Evolutionary conservation across 495 filamentous ascomycete genomes (phyloP).

Genomic region (Barbatosphaeria neglecta): DNA sequence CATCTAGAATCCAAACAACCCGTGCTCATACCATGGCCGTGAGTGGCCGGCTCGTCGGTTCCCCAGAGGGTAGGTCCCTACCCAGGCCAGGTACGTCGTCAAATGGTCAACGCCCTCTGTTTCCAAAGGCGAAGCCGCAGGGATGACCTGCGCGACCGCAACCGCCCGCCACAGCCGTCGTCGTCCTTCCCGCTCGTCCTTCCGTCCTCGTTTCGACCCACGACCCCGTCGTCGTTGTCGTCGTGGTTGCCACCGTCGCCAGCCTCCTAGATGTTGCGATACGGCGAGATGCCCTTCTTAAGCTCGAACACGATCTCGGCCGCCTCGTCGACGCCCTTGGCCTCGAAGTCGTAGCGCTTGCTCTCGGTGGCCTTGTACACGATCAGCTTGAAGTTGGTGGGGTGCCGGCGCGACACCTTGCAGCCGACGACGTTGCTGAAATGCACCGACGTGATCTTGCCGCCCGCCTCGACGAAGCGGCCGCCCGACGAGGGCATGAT

Average conservation of each 20-base stretch:
- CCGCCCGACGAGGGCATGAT: constrained; percentile 63
- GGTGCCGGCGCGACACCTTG: constrained; percentile 83
- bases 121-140: neutral
- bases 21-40: too few relatives aligned
- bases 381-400: constrained; percentile 81
- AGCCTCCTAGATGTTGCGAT: constrained; percentile 20
- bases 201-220: too few relatives aligned
- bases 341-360: constrained; percentile 96
- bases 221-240: too few relatives aligned
- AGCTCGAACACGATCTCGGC: constrained; percentile 82
- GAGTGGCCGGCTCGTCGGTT: too few relatives aligned
- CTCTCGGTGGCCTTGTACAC: constrained; percentile 74
- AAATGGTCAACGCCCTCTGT: neutral
- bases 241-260: too few relatives aligned
- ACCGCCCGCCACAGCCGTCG: too few relatives aligned
- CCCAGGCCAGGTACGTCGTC: too few relatives aligned
- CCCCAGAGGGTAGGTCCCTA: too few relatives aligned
- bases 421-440: constrained; percentile 89
- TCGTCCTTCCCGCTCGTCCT: too few relatives aligned
- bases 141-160: neutral
- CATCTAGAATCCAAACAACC: too few relatives aligned
- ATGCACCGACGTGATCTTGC: constrained; percentile 81
- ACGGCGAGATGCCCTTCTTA: constrained; percentile 54
- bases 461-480: constrained; percentile 47
- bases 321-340: constrained; percentile 66